These are phyloP conservation scores for Aspergillus sp. DNA, from an alignment of 2,329 filamentous ascomycete genomes.

Conservation along the genomic window DNA sequence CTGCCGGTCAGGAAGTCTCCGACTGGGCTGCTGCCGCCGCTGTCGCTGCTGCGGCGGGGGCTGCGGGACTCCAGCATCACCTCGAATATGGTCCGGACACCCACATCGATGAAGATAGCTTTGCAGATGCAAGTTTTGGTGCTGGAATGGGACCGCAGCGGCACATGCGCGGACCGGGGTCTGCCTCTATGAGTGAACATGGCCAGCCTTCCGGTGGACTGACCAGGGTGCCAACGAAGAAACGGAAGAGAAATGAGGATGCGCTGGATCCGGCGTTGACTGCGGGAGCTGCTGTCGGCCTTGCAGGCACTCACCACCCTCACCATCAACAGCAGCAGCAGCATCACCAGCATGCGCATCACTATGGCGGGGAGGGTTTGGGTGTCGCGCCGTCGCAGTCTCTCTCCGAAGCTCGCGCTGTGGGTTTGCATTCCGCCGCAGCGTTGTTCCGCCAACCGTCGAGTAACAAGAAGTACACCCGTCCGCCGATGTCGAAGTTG, in stretches of 20 bases:
- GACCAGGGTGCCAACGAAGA: slow-evolving; percentile 40
- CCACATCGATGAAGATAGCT: slow-evolving; percentile 43
- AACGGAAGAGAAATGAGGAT: slow-evolving; percentile 45
- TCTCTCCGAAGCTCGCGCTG: slow-evolving; percentile 48
- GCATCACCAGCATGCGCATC: slow-evolving; percentile 28
- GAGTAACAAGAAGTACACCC: slow-evolving; percentile 57
- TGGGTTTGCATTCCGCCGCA: slow-evolving; percentile 56
- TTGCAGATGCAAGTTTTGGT: slow-evolving; percentile 38
- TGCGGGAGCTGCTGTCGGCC: slow-evolving; percentile 25
- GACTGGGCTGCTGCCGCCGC: slow-evolving; percentile 47
- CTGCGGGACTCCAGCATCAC: slow-evolving; percentile 42
- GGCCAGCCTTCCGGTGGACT: slow-evolving; percentile 31
- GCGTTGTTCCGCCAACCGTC: slow-evolving; percentile 55
- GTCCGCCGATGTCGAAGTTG: slow-evolving; percentile 60
- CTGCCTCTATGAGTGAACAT: slow-evolving; percentile 28
- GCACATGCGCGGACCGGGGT: slow-evolving; percentile 29
- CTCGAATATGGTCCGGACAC: slow-evolving; percentile 44
- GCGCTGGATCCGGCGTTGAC: slow-evolving; percentile 40
- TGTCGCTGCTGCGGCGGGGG: slow-evolving; percentile 52
- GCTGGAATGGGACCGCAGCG: slow-evolving; percentile 28
- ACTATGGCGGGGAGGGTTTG: slow-evolving; percentile 33
- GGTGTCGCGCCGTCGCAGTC: slow-evolving; percentile 40
- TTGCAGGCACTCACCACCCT: slow-evolving; percentile 26
- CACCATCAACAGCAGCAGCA: slow-evolving; percentile 29
- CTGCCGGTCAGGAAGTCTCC: slow-evolving; percentile 42